phyloP scores from a whole-genome alignment of 495 filamentous ascomycete species.

The Lentithecium fluviatile region DNA sequence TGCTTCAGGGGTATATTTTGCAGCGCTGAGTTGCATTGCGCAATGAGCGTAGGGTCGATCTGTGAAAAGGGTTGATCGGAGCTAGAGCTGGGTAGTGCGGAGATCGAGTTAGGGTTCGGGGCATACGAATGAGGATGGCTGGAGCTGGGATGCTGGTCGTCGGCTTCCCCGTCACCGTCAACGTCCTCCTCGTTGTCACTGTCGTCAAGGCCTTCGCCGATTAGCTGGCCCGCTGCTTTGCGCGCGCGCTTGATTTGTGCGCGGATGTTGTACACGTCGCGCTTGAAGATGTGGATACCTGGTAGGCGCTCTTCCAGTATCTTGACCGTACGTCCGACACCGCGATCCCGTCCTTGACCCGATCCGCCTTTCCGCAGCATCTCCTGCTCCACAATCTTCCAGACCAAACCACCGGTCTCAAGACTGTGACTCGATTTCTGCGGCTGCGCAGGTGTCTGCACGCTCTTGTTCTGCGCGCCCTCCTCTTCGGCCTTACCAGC shows the following conservation, averaged over 20 bases:
- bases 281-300: constrained; percentile 35
- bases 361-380: constrained; percentile 31
- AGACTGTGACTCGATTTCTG: constrained; percentile 12
- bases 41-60: constrained; percentile 31
- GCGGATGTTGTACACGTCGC: constrained; percentile 36
- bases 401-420: constrained; percentile 29
- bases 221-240: constrained; percentile 26
- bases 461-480: background rate
- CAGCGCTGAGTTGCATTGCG: constrained; percentile 28
- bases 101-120: background rate
- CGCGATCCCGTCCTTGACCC: constrained; percentile 31
- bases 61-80: constrained; percentile 6
- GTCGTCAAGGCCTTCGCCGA: constrained; percentile 29
- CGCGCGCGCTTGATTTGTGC: constrained; percentile 35
- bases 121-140: too few relatives aligned
- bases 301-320: constrained; percentile 29
- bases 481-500: background rate
- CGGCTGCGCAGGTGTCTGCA: background rate
- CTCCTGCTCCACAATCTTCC: constrained; percentile 34
- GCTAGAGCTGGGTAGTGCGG: background rate
- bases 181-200: constrained; percentile 7
- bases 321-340: constrained; percentile 27
- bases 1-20: constrained; percentile 13
- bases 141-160: background rate
- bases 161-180: background rate